Evolutionary conservation across 2,329 filamentous ascomycete genomes (phyloP), one percentile per base, ranked within the genome.

Genomic region (Juglanconis oblonga): DNA sequence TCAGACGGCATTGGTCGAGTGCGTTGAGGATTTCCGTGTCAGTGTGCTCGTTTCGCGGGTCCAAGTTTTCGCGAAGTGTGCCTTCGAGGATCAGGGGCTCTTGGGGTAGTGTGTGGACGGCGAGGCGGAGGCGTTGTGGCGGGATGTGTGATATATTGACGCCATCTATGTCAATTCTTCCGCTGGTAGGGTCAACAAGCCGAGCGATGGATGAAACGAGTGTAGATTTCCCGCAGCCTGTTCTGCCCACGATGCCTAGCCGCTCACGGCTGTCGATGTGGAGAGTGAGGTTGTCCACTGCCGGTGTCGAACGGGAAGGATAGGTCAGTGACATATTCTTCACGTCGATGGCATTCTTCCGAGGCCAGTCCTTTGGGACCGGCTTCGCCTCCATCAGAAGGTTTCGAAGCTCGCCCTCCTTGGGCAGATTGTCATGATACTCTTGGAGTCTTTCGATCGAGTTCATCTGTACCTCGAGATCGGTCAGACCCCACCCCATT

Each of bases 151-250:
- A 48, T 13, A 59, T 62, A 55, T 71, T 67, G 3, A 71, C 29
- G 3, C 69, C 70, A 50, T 73, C 71, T 8, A 74, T 70, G 24
- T 67, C 44, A 8, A 73, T 70, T 1, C 60, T 57, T 0, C 72
- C 72, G 3, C 61, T 47, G 3, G 66, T 66, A 3, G 67, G 64
- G 42, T 72, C 67, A 0, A 73, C 65, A 52, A 70, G 69, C 1
- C 71, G 70, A 33, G 73, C 67, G 0, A 74, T 64, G 2, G 72
- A 66, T 32, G 72, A 65, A 0, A 68, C 68, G 5, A 74, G 59
- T 0, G 71, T 70, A 3, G 71, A 73, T 52, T 74, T 74, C 2
- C 72, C 72, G 0, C 69, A 69, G 6, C 72, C 72, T 1, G 72
- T 74, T 14, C 71, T 66, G 1, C 72, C 72, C 2, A 74, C 70